These are phyloP conservation scores for Pythium aquatile DNA, from an alignment of 352 stramenopile genomes.

Conservation along the genomic window DNA sequence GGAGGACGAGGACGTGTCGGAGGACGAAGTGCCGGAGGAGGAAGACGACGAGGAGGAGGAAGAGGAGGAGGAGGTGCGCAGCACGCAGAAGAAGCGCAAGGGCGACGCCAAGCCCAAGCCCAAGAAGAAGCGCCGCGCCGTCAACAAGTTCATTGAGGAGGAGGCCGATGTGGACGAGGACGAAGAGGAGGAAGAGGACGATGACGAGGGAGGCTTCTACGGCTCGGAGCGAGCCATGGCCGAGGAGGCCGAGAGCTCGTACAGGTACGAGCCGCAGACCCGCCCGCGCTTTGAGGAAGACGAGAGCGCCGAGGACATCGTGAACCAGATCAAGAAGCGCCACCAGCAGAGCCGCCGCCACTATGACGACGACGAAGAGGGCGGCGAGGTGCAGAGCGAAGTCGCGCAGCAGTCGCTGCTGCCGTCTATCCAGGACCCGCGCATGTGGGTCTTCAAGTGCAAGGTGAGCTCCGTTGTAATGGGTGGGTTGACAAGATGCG, in stretches of 20 bases:
- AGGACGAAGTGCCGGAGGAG: constrained; percentile 77
- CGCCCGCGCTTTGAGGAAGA: constrained; percentile 75
- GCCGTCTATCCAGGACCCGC: constrained; percentile 86
- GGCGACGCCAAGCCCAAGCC: constrained; percentile 64
- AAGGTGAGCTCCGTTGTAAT: constrained; percentile 39
- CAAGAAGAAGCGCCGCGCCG: constrained; percentile 78
- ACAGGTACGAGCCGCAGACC: constrained; percentile 79
- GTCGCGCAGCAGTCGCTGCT: constrained; percentile 86
- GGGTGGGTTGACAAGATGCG: neutral
- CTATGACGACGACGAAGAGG: constrained; percentile 84
- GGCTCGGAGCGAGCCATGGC: constrained; percentile 71
- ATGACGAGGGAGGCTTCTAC: constrained; percentile 78
- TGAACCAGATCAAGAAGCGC: constrained; percentile 87
- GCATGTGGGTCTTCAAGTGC: constrained; percentile 91
- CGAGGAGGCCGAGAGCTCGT: constrained; percentile 68
- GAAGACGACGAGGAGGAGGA: constrained; percentile 57
- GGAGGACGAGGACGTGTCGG: constrained; percentile 69
- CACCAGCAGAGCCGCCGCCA: constrained; percentile 84
- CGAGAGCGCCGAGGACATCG: constrained; percentile 80
- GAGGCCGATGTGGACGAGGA: constrained; percentile 87
- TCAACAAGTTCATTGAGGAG: constrained; percentile 91
- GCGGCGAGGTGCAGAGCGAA: constrained; percentile 80
- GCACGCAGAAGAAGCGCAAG: constrained; percentile 74
- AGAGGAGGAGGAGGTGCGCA: constrained; percentile 45
- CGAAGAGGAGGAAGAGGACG: constrained; percentile 84